Conservation (phyloP, 768 basidiomycete genomes). For the Dendrothele bispora region DNA sequence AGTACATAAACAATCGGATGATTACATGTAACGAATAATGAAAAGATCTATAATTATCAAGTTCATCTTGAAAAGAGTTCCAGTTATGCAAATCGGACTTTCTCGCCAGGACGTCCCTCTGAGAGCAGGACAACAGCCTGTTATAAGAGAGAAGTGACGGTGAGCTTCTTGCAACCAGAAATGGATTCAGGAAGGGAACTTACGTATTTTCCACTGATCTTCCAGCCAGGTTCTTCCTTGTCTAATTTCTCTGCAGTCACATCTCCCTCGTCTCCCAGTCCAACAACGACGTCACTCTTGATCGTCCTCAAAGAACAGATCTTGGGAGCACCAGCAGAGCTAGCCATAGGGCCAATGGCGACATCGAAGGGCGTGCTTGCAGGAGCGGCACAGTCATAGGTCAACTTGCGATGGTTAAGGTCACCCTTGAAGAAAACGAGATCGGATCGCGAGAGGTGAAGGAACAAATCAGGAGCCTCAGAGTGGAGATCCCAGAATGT, state of each 20-base stretch:
- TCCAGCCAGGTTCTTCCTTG: conserved; percentile 89
- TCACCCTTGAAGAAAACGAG: conserved; percentile 96
- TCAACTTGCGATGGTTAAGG: conserved; percentile 88
- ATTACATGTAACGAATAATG: not conserved
- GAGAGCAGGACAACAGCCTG: conserved; percentile 88
- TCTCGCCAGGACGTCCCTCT: conserved; percentile 86
- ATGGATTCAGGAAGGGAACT: conserved; percentile 31
- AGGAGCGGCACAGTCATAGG: conserved; percentile 85
- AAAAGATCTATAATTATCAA: too few species aligned
- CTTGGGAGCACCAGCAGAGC: conserved; percentile 82
- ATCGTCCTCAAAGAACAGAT: conserved; percentile 87
- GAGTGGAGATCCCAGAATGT: conserved; percentile 87
- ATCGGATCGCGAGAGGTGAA: conserved; percentile 86
- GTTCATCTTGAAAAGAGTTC: too few species aligned
- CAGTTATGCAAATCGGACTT: conserved; percentile 77
- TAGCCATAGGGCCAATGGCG: conserved; percentile 93
- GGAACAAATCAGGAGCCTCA: conserved; percentile 89
- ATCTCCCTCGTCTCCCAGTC: conserved; percentile 69
- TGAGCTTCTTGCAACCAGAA: conserved; percentile 3
- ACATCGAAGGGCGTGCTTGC: conserved; percentile 85
- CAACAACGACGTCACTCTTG: conserved; percentile 95
- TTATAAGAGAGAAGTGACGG: conserved; percentile 1
- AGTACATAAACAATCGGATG: too few species aligned
- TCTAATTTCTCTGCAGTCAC: conserved; percentile 77
- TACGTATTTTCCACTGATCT: conserved; percentile 96